Conservation (phyloP, 768 basidiomycete species). For the Panus rudis region DNA sequence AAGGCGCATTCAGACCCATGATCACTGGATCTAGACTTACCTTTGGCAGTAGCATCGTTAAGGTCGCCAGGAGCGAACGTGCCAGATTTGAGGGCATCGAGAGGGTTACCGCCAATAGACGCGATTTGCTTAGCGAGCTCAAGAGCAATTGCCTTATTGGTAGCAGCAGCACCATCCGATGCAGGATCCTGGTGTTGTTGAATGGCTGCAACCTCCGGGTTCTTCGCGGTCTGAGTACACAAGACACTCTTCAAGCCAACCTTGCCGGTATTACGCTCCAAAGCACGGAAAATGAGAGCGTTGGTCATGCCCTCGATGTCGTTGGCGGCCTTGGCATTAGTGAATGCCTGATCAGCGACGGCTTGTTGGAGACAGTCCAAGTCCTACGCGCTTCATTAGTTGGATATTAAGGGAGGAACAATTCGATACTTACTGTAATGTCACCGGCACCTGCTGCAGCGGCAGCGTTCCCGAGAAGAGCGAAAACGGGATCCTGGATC, state of each 20-base stretch:
- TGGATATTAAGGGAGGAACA: neutral
- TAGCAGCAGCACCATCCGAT: constrained; percentile 44
- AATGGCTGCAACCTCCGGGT: constrained; percentile 62
- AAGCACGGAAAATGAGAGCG: constrained; percentile 55
- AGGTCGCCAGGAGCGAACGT: constrained; percentile 54
- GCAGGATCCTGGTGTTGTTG: constrained; percentile 62
- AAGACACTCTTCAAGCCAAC: constrained; percentile 39
- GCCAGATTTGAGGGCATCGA: constrained; percentile 49
- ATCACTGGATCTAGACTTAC: constrained; percentile 14
- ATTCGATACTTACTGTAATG: constrained; percentile 34
- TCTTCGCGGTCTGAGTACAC: constrained; percentile 52
- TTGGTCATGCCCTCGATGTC: constrained; percentile 49
- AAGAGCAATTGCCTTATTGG: constrained; percentile 59
- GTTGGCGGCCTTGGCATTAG: constrained; percentile 59
- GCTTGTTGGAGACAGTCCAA: constrained; percentile 59
- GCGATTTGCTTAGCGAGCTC: constrained; percentile 60
- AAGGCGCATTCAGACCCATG: neutral
- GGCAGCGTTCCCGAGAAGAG: constrained; percentile 59
- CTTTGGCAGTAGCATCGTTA: constrained; percentile 45
- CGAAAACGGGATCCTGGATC: constrained; percentile 58
- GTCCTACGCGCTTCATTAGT: constrained; percentile 29
- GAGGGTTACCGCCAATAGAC: constrained; percentile 55
- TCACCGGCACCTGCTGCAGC: constrained; percentile 47
- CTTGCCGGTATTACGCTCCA: constrained; percentile 57
- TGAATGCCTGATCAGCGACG: constrained; percentile 63